phyloP scores from a whole-genome alignment of 352 stramenopile genomes.

The Phytopythium mirpurense region DNA sequence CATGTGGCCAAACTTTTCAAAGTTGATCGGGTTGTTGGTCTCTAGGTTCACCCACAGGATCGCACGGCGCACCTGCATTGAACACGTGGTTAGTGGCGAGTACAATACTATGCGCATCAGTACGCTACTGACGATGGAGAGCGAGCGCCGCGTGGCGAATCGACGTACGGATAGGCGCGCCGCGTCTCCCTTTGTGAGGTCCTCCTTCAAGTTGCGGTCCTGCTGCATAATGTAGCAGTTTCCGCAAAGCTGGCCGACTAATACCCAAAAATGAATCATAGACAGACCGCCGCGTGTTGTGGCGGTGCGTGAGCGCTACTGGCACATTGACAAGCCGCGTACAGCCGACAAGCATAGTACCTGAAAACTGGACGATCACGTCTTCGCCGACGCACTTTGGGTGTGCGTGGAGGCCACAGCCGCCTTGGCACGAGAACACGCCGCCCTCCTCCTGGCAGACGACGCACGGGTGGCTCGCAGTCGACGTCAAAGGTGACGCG shows the following conservation, averaged over 20 bases:
- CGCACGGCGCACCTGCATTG: constrained; percentile 47
- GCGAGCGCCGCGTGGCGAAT: no score
- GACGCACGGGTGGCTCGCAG: constrained; percentile 20
- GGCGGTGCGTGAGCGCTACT: neutral
- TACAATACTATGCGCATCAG: no score
- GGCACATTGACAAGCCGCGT: no score
- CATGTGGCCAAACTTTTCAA: constrained; percentile 79
- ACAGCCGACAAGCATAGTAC: no score
- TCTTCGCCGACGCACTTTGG: constrained; percentile 52
- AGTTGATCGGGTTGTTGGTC: constrained; percentile 53
- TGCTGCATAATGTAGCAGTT: constrained; percentile 72
- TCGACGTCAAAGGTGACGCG: neutral
- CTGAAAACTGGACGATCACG: constrained; percentile 45
- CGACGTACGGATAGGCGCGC: neutral
- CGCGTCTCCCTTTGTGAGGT: constrained; percentile 54
- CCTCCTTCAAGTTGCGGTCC: constrained; percentile 60
- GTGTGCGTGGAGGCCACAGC: constrained; percentile 57
- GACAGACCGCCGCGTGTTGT: neutral
- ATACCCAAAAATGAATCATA: no score
- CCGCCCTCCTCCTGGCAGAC: constrained; percentile 48
- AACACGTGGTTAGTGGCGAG: neutral
- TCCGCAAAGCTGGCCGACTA: constrained; percentile 59
- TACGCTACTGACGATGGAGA: no score
- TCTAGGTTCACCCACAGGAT: constrained; percentile 72
- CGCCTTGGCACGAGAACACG: constrained; percentile 50